Base-by-base conservation (phyloP, 1,284 basidiomycete species). In the Porodaedalea pini region DNA sequence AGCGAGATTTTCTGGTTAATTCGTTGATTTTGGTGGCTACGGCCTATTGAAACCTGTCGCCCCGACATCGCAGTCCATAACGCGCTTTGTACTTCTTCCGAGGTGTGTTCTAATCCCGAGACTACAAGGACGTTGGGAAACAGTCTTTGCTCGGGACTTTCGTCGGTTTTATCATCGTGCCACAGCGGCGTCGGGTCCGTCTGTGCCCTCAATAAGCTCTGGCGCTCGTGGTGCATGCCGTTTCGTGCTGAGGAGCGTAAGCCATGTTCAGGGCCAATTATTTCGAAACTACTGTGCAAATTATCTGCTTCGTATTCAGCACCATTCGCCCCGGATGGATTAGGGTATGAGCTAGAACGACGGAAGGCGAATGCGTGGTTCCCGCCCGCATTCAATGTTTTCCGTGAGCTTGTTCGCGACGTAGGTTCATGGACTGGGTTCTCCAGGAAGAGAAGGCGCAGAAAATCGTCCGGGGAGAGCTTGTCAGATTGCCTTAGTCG, bases 61-160 rank as follows among this genome's bases (percentile, higher is more conserved):
- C 86, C 81, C 11, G 75, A 65, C 39, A 92, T 69, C 0, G 80
- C 79, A 19, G 73, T 74, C 7, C 79, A 69, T 25, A 92, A 69
- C 1, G 83, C 76, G 36, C 81, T 73, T 64, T 92, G 90, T 2
- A 80, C 81, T 0, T 77, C 68, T 11, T 75, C 60, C 34, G 72
- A 75, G 0, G 82, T 77, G 62, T 83, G 69, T 63, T 92, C 88
- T 13, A 92, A 73, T 0, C 86, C 84, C 1, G 86, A 82, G 5
- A 90, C 68, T 5, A 91, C 83, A 1, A 92, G 70, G 1, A 81
- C 87, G 43, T 78, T 75, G 0, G 89, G 85, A 4, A 87, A 67
- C 21, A 68, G 64, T 40, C 71, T 56, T 56, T 50, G 62, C 58
- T 29, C 59, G 48, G 53, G 59, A 53, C 61, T 62, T 39, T 54